Conservation (phyloP, 371 early-diverging fungal species). For the Conidiobolus incongruus region DNA sequence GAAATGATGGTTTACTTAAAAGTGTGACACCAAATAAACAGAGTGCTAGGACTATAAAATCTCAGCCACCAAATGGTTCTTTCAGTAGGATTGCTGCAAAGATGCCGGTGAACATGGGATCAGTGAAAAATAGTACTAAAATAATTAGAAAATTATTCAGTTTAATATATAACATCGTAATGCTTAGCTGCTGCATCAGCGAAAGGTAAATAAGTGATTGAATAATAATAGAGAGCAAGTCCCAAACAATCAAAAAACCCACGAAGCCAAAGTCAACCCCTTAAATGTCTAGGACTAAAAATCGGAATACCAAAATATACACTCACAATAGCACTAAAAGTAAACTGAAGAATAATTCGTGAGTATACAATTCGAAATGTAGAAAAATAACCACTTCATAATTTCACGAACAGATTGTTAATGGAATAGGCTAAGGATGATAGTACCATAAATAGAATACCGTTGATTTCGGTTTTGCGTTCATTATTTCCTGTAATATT, state of each 20-base stretch:
- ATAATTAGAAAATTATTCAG: too few species aligned
- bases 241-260: conserved; percentile 38
- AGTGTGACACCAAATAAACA: conserved; percentile 39
- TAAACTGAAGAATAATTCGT: conserved; percentile 33
- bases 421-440: conserved; percentile 47
- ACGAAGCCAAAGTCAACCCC: conserved; percentile 29
- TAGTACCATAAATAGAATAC: conserved; percentile 24
- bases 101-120: too few species aligned
- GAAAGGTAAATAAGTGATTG: conserved; percentile 34
- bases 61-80: conserved; percentile 35
- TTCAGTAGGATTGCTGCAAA: conserved; percentile 47
- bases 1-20: conserved; percentile 32
- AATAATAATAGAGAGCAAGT: conserved; percentile 44
- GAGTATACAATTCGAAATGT: conserved; percentile 47
- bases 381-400: conserved; percentile 23
- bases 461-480: conserved; percentile 12
- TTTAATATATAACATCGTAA: too few species aligned
- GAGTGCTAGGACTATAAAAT: conserved; percentile 20
- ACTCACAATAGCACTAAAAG: conserved; percentile 25
- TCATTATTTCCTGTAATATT: too few species aligned
- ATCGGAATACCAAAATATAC: conserved; percentile 20
- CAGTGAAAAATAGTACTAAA: conserved; percentile 53
- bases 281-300: conserved; percentile 20
- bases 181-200: conserved; percentile 63
- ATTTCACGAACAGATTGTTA: conserved; percentile 44